Evolutionary conservation across 164 flowering plant species (phyloP), one percentile per base, ranked within the genome.

Genomic region (Vitis labrusca): DNA sequence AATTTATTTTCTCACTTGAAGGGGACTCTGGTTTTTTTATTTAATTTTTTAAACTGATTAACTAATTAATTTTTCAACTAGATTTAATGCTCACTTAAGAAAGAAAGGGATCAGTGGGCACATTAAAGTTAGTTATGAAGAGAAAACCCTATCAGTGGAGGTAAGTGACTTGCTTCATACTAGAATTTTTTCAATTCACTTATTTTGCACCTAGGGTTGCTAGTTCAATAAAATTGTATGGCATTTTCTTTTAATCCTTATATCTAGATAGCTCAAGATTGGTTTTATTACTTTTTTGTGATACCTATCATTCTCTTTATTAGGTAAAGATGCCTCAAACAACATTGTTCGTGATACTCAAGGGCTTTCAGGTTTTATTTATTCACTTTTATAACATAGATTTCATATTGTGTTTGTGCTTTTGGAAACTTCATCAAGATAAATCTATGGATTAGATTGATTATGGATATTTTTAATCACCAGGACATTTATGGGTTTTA

Each of bases 251-350:
- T 23, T 14, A 27, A 59, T 10, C 49, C 2, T 8, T 44, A 59
- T 59, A 49, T 3, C 1, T 57, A 11, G 2, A 16, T 63, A 6
- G 37, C n/a, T 15, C 9, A 29, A 19, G 53, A 14, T 23, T 23
- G 16, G 29, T 27, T 13, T 19, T 23, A 53, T 16, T 10, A 8
- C 59, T 14, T 61, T 37, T 10, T 58, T 12, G n/a, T 66, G 8
- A 8, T 37, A 16, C 61, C 0, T 73, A n/a, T 8, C 9, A 54
- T 55, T 69, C 58, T 66, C 15, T 47, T 62, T 71, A 47, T 56
- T 70, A 93, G 99, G 97, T 95, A 23, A 89, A 82, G 76, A 95
- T 91, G 99, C 98, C 98, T 90, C 98, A 69, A 84, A 77, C 62
- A 80, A 75, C 56, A 68, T 75, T 74, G 94, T 95, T 69, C 93